These are phyloP conservation scores for Candida silvicultrix DNA, from an alignment of 805 yeast species.

Conservation along the genomic window DNA sequence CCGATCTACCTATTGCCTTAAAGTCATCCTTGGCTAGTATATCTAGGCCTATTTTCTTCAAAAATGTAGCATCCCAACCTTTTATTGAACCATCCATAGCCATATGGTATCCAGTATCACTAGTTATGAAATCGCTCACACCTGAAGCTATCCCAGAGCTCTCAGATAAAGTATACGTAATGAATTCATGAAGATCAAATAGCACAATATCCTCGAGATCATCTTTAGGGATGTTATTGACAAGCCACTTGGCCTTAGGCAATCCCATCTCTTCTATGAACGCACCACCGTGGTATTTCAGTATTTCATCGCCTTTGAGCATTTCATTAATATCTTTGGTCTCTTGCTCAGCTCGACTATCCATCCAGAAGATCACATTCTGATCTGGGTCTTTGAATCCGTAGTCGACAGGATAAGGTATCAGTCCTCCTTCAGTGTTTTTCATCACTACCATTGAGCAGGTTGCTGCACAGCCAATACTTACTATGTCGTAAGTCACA, in stretches of 20 bases:
- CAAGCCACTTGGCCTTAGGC: constrained; percentile 40
- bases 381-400: constrained; percentile 18
- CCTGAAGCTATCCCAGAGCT: too few relatives aligned
- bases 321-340: constrained; percentile 19
- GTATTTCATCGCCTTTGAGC: constrained; percentile 11
- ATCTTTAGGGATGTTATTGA: constrained; percentile 17
- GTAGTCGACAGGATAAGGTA: constrained; percentile 29
- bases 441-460: constrained; percentile 49
- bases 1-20: constrained; percentile 26
- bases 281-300: constrained; percentile 32
- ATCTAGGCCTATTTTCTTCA: constrained; percentile 18
- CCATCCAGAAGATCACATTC: constrained; percentile 58
- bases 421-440: constrained; percentile 10
- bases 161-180: constrained; percentile 20
- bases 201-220: constrained; percentile 27
- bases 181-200: constrained; percentile 46
- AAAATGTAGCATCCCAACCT: constrained; percentile 39
- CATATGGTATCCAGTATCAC: constrained; percentile 14
- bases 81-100: constrained; percentile 54
- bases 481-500: constrained; percentile 7
- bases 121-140: constrained; percentile 5
- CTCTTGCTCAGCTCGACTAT: constrained; percentile 34
- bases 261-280: constrained; percentile 54
- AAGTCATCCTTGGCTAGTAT: constrained; percentile 9
- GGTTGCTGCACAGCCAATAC: constrained; percentile 45